A percentile compares a stretch with the other conserved stretches of the same genome.
Conservation (phyloP, 257 asterid species). For the Nicotiana otophora region DNA sequence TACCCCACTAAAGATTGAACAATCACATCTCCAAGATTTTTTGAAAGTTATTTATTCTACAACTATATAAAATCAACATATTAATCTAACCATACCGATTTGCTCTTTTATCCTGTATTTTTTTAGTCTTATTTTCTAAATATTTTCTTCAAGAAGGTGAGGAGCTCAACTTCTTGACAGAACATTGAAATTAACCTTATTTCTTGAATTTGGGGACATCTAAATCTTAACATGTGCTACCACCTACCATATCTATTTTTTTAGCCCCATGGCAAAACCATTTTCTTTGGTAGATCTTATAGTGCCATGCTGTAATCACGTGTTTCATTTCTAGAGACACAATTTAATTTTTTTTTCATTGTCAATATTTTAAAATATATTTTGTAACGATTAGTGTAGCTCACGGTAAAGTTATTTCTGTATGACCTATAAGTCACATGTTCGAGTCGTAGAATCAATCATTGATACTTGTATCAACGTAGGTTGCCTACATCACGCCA, state of each 20-base stretch:
- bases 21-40: constrained; percentile 5
- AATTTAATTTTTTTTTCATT: too few relatives aligned
- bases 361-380: too few relatives aligned
- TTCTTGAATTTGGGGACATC: not conserved
- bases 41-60: not conserved
- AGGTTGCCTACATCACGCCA: too few relatives aligned
- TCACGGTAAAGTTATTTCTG: too few relatives aligned
- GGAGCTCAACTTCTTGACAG: not conserved
- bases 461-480: too few relatives aligned
- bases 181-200: not conserved
- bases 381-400: too few relatives aligned
- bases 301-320: not conserved
- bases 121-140: not conserved
- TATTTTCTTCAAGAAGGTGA: not conserved
- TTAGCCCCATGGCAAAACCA: not conserved
- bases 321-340: too few relatives aligned
- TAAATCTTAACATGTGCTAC: constrained; percentile 1
- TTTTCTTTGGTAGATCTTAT: not conserved
- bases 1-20: constrained; percentile 4
- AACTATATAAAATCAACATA: not conserved
- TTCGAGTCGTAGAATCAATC: too few relatives aligned
- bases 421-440: too few relatives aligned
- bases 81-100: not conserved
- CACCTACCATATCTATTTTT: not conserved
- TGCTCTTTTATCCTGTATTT: not conserved